Evolutionary conservation across 1,139 yeast genomes (phyloP).

Genomic region (Yamadazyma trypodendri): DNA sequence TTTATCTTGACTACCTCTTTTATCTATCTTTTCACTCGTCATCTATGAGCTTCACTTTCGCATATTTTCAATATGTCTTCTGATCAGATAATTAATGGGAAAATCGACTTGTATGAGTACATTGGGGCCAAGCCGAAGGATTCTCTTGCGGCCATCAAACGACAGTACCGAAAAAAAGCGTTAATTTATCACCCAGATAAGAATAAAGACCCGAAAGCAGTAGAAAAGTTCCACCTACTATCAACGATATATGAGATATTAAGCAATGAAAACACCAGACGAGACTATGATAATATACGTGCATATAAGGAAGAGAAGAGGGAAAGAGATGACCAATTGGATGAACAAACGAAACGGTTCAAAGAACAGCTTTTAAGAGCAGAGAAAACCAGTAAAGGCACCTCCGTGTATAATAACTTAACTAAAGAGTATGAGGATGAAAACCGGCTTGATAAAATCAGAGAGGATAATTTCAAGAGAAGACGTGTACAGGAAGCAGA

Average conservation of each 20-base stretch:
- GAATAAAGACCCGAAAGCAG: slow-evolving; percentile 32
- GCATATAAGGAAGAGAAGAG: slow-evolving; percentile 15
- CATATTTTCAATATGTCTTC: slow-evolving; percentile 9
- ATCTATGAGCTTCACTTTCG: too few relatives aligned
- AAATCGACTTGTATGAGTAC: slow-evolving; percentile 33
- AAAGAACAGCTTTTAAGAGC: slow-evolving; percentile 33
- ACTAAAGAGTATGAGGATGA: slow-evolving; percentile 10
- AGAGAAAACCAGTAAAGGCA: slow-evolving; percentile 20
- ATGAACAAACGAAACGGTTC: slow-evolving; percentile 30
- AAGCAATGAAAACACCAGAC: slow-evolving; percentile 26
- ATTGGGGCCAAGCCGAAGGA: slow-evolving; percentile 27
- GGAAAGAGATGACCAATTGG: slow-evolving; percentile 16
- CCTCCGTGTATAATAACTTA: slow-evolving; percentile 8
- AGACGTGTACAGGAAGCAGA: slow-evolving; percentile 22
- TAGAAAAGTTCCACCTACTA: slow-evolving; percentile 37
- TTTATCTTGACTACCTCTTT: too few relatives aligned
- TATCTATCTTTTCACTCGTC: too few relatives aligned
- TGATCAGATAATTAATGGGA: slow-evolving; percentile 26
- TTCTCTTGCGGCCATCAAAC: slow-evolving; percentile 63
- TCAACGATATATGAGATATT: slow-evolving; percentile 41
- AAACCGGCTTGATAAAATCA: slow-evolving; percentile 25
- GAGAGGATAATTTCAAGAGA: slow-evolving; percentile 30
- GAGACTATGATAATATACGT: slow-evolving; percentile 36
- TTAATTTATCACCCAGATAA: slow-evolving; percentile 70
- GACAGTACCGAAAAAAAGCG: slow-evolving; percentile 82